Percentiles rank a stretch among this genome's conserved stretches.
Evolutionary conservation across 2,329 filamentous ascomycete species (phyloP).

Genomic region (Colletotrichum lentis): DNA sequence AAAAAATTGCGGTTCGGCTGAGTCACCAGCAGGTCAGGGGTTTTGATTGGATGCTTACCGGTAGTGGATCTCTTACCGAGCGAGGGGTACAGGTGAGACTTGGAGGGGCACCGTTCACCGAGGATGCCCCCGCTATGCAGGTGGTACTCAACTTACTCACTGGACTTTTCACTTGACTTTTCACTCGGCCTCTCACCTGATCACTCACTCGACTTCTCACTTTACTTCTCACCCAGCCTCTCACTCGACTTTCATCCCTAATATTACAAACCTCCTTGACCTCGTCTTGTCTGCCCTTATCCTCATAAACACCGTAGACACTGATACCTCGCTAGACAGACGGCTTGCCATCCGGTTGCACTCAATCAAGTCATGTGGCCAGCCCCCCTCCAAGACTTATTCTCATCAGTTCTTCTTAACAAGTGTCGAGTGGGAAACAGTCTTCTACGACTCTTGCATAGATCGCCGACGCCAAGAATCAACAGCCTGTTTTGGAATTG

Average conservation of each 20-base stretch:
- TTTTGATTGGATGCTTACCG: constrained; percentile 10
- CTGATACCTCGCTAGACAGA: not conserved
- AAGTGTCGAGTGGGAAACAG: too few relatives aligned
- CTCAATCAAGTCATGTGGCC: not conserved
- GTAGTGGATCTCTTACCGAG: not conserved
- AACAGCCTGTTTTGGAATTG: too few relatives aligned
- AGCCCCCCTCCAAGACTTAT: not conserved
- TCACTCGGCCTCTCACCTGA: too few relatives aligned
- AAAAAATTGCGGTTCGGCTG: constrained; percentile 34
- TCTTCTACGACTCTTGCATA: too few relatives aligned
- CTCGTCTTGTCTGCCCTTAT: not conserved
- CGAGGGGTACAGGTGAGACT: constrained; percentile 24
- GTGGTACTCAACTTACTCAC: too few relatives aligned
- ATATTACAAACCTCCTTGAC: too few relatives aligned
- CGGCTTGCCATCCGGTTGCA: not conserved
- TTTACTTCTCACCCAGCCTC: too few relatives aligned
- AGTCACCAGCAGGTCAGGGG: constrained; percentile 17
- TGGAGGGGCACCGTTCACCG: constrained; percentile 4
- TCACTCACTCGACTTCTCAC: too few relatives aligned
- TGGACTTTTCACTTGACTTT: too few relatives aligned
- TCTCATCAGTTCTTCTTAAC: not conserved
- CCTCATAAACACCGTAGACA: not conserved
- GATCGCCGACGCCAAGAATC: too few relatives aligned
- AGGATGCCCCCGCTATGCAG: not conserved
- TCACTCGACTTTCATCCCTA: too few relatives aligned